These are phyloP conservation scores for Leishmania martiniquensis DNA, from an alignment of 208 protist genomes.

Conservation along the genomic window DNA sequence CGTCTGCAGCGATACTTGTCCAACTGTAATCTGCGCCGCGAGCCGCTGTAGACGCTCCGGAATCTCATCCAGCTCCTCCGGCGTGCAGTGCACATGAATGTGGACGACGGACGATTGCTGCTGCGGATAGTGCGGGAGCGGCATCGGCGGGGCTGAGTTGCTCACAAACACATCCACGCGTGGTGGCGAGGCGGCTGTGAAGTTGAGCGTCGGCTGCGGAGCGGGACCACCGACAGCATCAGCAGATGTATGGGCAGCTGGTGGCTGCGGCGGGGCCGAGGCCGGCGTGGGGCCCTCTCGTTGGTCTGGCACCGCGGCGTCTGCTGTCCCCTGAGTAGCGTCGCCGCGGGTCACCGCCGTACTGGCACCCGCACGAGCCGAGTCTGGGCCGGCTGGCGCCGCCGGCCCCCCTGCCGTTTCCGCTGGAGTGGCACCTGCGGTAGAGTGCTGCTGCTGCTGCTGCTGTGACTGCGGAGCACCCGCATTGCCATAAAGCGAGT, in stretches of 20 bases:
- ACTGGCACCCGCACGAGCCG: not conserved
- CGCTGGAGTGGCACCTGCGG: constrained; percentile 6
- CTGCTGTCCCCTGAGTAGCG: not conserved
- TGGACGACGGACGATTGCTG: constrained; percentile 41
- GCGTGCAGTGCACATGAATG: constrained; percentile 75
- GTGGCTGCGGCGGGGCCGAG: not conserved
- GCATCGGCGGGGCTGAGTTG: not conserved
- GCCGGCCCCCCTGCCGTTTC: not conserved
- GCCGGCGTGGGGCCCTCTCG: not conserved
- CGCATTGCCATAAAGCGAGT: not conserved
- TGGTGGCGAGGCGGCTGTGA: not conserved
- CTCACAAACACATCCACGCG: constrained; percentile 1
- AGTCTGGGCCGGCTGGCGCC: not conserved
- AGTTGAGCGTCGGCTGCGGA: not conserved
- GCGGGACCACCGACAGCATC: not conserved
- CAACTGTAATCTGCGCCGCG: constrained; percentile 28
- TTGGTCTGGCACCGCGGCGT: not conserved
- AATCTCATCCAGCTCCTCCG: constrained; percentile 64
- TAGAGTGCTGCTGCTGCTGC: not conserved
- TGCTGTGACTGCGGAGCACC: not conserved
- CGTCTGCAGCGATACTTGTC: constrained; percentile 7
- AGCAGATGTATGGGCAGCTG: not conserved
- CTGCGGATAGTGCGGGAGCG: constrained; percentile 10
- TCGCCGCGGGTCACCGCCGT: not conserved
- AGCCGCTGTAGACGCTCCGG: constrained; percentile 56